phyloP scores from a whole-genome alignment of 345 rosid species.

The Eucalyptus pauciflora region DNA sequence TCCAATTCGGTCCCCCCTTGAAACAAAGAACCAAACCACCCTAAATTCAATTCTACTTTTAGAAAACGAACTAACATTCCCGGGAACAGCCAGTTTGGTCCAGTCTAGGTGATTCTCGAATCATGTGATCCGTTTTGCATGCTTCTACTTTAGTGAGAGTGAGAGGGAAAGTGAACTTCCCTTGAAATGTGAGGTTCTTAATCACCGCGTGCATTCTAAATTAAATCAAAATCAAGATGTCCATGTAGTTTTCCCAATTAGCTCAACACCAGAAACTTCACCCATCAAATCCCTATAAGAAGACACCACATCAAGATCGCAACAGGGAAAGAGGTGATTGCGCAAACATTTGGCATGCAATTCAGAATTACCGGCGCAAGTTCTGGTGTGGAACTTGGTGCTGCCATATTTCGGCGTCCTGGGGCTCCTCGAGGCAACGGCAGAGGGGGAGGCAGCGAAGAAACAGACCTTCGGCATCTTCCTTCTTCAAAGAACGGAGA shows the following conservation, averaged over 20 bases:
- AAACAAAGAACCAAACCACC: too few species aligned
- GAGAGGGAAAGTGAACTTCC: background rate
- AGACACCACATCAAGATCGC: too few species aligned
- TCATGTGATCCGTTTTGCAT: too few species aligned
- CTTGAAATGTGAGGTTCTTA: background rate
- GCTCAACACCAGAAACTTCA: background rate
- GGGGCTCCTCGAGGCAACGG: background rate
- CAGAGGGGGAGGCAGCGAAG: background rate
- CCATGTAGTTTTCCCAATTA: background rate
- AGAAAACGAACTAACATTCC: too few species aligned
- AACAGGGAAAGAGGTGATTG: background rate
- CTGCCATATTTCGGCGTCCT: background rate
- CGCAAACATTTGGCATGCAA: background rate
- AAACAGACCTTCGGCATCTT: background rate
- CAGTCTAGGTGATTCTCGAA: too few species aligned
- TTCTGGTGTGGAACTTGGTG: background rate
- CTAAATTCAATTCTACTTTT: too few species aligned
- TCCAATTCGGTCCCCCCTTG: too few species aligned
- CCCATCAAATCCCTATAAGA: too few species aligned
- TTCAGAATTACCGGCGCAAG: background rate
- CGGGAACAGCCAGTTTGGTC: too few species aligned
- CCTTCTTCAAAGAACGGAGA: background rate
- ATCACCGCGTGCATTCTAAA: background rate
- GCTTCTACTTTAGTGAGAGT: too few species aligned
- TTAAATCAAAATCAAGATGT: background rate